Percentiles rank a stretch among this genome's conserved stretches.
These are phyloP conservation scores for Penicillium desertorum DNA, from an alignment of 495 filamentous ascomycete genomes.

Conservation along the genomic window DNA sequence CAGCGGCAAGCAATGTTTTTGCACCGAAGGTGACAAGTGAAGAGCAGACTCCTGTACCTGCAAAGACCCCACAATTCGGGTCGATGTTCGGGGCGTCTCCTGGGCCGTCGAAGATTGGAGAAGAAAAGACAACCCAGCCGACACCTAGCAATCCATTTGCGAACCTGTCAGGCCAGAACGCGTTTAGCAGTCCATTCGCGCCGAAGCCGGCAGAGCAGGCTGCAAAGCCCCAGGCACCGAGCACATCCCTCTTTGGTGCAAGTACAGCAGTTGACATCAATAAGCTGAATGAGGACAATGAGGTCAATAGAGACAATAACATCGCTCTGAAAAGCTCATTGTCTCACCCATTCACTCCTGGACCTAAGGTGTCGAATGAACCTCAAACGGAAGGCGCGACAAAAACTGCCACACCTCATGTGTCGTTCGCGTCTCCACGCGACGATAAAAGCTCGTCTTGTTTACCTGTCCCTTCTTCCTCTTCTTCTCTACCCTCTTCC, in stretches of 20 bases:
- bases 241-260: constrained; percentile 13
- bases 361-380: background rate
- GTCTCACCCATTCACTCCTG: background rate
- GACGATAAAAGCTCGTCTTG: background rate
- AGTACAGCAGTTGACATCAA: background rate
- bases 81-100: constrained; percentile 11
- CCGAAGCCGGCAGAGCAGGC: constrained; percentile 11
- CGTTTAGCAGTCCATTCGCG: constrained; percentile 9
- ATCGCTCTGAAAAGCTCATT: background rate
- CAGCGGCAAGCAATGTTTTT: constrained; percentile 11
- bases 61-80: background rate
- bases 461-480: constrained; percentile 8
- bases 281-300: background rate
- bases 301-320: background rate
- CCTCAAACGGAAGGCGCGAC: background rate
- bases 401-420: background rate
- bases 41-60: constrained; percentile 7
- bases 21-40: constrained; percentile 11
- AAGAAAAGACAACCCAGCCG: background rate
- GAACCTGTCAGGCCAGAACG: constrained; percentile 3
- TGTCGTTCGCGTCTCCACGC: background rate
- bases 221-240: constrained; percentile 3
- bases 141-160: constrained; percentile 9
- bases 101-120: constrained; percentile 6
- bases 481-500: background rate